These are phyloP conservation scores for Meyerozyma carpophila DNA, from an alignment of 1,139 yeast genomes.

Conservation along the genomic window DNA sequence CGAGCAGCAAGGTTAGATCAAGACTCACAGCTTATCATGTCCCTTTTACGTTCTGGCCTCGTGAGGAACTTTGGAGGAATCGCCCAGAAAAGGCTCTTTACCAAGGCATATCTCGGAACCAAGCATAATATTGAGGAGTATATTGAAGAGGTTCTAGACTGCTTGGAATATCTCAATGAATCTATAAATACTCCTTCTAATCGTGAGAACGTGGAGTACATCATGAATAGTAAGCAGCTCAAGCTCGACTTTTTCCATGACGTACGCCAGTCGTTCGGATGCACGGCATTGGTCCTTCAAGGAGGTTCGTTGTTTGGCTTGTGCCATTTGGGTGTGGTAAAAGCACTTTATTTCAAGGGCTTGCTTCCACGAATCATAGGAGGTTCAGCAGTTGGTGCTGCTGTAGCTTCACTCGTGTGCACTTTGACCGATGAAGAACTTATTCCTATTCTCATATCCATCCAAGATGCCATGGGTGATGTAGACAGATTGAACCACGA, in stretches of 20 bases:
- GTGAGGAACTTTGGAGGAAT: constrained; percentile 90
- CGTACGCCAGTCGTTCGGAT: constrained; percentile 83
- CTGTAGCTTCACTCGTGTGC: constrained; percentile 83
- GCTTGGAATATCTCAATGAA: constrained; percentile 54
- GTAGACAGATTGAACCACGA: constrained; percentile 46
- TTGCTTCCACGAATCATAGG: constrained; percentile 79
- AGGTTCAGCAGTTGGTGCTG: constrained; percentile 95
- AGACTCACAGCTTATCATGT: constrained; percentile 58
- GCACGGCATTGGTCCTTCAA: constrained; percentile 83
- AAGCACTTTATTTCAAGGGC: constrained; percentile 68
- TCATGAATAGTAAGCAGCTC: constrained; percentile 50
- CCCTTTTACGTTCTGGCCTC: constrained; percentile 75
- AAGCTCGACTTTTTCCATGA: constrained; percentile 86
- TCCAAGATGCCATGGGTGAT: constrained; percentile 48
- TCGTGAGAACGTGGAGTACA: constrained; percentile 25
- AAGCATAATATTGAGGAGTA: constrained; percentile 85
- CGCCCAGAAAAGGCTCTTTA: constrained; percentile 71
- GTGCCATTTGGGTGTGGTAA: constrained; percentile 89
- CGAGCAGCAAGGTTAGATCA: constrained; percentile 55
- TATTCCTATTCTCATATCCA: constrained; percentile 40
- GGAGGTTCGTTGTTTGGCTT: constrained; percentile 94
- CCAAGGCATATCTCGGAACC: constrained; percentile 82
- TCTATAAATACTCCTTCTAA: constrained; percentile 23
- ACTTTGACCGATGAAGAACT: constrained; percentile 56
- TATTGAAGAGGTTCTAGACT: constrained; percentile 65